These are phyloP conservation scores for Backusella sp. DNA, from an alignment of 192 early-diverging fungal genomes.

Conservation along the genomic window DNA sequence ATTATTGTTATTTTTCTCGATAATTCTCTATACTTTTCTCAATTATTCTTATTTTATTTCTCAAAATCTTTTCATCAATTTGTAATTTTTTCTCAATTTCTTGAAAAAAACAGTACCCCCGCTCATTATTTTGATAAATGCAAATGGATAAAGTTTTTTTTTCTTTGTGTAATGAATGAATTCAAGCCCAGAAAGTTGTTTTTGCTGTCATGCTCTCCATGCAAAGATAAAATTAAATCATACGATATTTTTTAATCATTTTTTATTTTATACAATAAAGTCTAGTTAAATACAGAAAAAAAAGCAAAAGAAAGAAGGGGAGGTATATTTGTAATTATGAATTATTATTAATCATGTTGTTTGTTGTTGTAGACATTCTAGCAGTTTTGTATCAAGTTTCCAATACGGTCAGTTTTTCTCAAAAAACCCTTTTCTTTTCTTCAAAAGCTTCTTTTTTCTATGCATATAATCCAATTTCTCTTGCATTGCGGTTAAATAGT, in stretches of 20 bases:
- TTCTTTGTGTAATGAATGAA: background rate
- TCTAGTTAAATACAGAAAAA: background rate
- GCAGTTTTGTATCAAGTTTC: background rate
- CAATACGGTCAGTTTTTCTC: slow-evolving; percentile 2
- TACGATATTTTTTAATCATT: background rate
- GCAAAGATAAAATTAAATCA: background rate
- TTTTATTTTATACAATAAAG: background rate
- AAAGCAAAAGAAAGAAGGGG: background rate
- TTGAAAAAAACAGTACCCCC: no score
- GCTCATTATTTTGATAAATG: no score
- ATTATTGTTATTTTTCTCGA: no score
- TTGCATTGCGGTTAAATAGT: slow-evolving; percentile 27
- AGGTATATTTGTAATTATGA: background rate
- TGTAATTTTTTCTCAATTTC: no score
- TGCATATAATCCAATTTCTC: slow-evolving; percentile 21
- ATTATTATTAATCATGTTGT: background rate
- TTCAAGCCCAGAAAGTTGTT: background rate
- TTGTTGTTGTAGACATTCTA: background rate
- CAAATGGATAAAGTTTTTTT: background rate
- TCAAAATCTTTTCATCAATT: no score
- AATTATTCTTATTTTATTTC: no score
- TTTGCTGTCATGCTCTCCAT: background rate
- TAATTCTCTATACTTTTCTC: no score
- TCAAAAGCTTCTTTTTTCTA: slow-evolving; percentile 5
- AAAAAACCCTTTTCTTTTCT: slow-evolving; percentile 1